Conservation (phyloP, 75 land plant genomes). For the Azolla pinnata region DNA sequence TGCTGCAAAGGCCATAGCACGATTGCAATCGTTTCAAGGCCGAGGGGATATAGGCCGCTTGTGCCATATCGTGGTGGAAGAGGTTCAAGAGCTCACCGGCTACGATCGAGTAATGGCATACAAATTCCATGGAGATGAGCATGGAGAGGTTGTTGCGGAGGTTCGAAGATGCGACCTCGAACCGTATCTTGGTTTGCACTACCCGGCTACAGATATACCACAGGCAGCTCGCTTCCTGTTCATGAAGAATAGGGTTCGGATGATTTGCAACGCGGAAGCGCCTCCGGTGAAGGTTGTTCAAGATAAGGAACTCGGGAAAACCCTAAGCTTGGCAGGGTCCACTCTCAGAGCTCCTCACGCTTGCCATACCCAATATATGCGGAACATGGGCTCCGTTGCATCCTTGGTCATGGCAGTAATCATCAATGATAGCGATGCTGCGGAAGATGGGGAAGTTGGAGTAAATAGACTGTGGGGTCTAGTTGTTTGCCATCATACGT, state of each 20-base stretch:
- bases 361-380: constrained; percentile 87
- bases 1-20: constrained; percentile 70
- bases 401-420: constrained; percentile 91
- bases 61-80: constrained; percentile 62
- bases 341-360: constrained; percentile 84
- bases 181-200: constrained; percentile 84
- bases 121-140: constrained; percentile 94
- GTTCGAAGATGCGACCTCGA: constrained; percentile 63
- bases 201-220: constrained; percentile 93
- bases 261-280: constrained; percentile 83
- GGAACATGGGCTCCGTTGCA: constrained; percentile 85
- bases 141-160: constrained; percentile 80
- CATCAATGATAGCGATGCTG: constrained; percentile 49
- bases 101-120: constrained; percentile 87
- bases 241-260: constrained; percentile 77
- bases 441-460: constrained; percentile 40
- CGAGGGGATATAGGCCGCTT: constrained; percentile 64
- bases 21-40: constrained; percentile 62
- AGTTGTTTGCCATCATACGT: constrained; percentile 84
- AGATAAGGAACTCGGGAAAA: constrained; percentile 51
- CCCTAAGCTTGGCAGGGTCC: constrained; percentile 69
- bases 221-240: constrained; percentile 82
- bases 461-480: constrained; percentile 87
- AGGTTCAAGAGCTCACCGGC: constrained; percentile 72
- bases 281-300: constrained; percentile 59